These are phyloP conservation scores for Yarrowia sp. DNA, from an alignment of 805 yeast genomes.

Conservation along the genomic window DNA sequence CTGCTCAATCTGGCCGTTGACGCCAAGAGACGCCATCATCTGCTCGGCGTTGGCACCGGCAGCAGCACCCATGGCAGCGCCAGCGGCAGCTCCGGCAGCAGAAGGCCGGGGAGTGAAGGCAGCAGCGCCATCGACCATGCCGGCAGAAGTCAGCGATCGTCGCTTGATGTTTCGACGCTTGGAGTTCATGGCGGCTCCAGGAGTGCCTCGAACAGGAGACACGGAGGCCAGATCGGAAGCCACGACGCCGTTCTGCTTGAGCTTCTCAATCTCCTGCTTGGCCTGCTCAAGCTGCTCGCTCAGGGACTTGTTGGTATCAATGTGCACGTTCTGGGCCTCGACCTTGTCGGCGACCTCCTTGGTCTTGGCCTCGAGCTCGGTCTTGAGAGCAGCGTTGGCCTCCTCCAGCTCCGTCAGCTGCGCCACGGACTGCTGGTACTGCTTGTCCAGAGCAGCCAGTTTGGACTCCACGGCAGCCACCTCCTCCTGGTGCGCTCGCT, in stretches of 20 bases:
- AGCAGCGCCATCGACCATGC: slow-evolving; percentile 39
- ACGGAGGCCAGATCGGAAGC: slow-evolving; percentile 45
- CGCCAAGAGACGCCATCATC: slow-evolving; percentile 53
- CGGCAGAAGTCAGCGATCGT: slow-evolving; percentile 45
- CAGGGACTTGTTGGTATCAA: slow-evolving; percentile 49
- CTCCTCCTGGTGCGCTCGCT: slow-evolving; percentile 41
- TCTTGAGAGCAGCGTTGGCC: slow-evolving; percentile 33
- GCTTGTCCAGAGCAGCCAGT: slow-evolving; percentile 44
- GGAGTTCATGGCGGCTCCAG: slow-evolving; percentile 41
- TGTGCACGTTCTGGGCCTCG: slow-evolving; percentile 30
- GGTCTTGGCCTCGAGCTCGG: slow-evolving; percentile 39
- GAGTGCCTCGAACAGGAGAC: slow-evolving; percentile 44
- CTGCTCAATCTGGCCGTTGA: slow-evolving; percentile 49
- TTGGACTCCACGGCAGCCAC: slow-evolving; percentile 42
- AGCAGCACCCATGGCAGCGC: slow-evolving; percentile 37
- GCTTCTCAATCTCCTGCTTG: slow-evolving; percentile 48
- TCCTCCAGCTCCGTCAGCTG: slow-evolving; percentile 41
- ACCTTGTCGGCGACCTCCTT: slow-evolving; percentile 31
- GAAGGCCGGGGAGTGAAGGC: slow-evolving; percentile 42
- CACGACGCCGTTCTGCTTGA: slow-evolving; percentile 42
- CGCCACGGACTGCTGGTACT: slow-evolving; percentile 45
- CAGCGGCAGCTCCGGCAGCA: slow-evolving; percentile 45
- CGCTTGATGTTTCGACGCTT: slow-evolving; percentile 49
- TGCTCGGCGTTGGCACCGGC: slow-evolving; percentile 54
- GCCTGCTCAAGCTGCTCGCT: slow-evolving; percentile 45